These are phyloP conservation scores for Scenedesmus sp. DNA, from an alignment of 163 green algal genomes.

Conservation along the genomic window DNA sequence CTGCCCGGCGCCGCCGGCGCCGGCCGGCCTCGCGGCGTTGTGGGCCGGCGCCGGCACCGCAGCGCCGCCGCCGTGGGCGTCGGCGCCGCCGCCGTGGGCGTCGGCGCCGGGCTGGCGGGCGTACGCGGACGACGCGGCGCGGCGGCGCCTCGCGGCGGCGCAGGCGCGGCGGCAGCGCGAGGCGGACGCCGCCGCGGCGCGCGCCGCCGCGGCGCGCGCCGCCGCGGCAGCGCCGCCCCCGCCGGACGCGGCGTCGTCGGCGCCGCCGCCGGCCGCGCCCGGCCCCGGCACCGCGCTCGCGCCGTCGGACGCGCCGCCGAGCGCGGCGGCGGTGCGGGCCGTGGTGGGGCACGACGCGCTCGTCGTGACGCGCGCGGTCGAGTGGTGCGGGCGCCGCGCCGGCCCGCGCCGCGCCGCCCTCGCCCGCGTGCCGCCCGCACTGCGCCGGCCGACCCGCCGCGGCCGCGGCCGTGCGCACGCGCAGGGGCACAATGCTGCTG, in stretches of 20 bases:
- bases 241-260: not conserved
- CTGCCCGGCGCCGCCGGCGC: no score
- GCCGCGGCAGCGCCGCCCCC: not conserved
- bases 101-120: no score
- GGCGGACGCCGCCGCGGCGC: not conserved
- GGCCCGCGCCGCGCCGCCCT: no score
- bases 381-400: constrained; percentile 68
- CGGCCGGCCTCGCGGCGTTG: no score
- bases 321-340: constrained; percentile 8
- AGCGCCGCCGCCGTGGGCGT: no score
- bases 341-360: constrained; percentile 75
- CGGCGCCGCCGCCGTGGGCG: no score
- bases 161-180: constrained; percentile 24
- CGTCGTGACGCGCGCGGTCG: constrained; percentile 80
- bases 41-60: no score
- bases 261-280: constrained; percentile 1
- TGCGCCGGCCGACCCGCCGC: not conserved
- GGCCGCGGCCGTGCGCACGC: not conserved
- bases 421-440: not conserved
- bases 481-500: constrained; percentile 87
- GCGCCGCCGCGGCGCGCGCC: not conserved
- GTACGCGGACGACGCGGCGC: not conserved
- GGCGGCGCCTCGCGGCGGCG: constrained; percentile 9
- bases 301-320: not conserved
- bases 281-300: not conserved